Conservation (phyloP, 495 filamentous ascomycete genomes). For the Penicillium turbatum region DNA sequence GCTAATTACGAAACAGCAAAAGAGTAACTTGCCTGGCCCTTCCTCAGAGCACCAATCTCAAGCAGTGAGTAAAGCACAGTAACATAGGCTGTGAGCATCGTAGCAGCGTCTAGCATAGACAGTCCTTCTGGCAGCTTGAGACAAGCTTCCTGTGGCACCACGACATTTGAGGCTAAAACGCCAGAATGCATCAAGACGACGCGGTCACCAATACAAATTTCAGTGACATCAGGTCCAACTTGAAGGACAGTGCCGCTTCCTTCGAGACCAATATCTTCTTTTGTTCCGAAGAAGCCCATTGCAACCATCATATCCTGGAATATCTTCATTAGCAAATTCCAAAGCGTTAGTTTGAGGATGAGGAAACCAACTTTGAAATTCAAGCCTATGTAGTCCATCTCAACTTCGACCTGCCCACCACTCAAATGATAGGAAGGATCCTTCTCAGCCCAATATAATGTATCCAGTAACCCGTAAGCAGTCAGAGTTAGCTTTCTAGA, state of each 20-base stretch:
- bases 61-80: constrained; percentile 29
- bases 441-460: constrained; percentile 22
- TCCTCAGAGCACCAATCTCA: constrained; percentile 11
- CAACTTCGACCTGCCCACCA: constrained; percentile 30
- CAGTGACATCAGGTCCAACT: constrained; percentile 20
- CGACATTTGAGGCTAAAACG: not conserved
- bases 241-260: constrained; percentile 8
- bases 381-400: constrained; percentile 37
- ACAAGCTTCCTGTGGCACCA: constrained; percentile 10
- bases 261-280: constrained; percentile 9
- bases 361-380: constrained; percentile 36
- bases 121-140: constrained; percentile 25
- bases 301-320: constrained; percentile 25
- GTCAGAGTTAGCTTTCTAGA: not conserved
- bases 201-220: constrained; percentile 35
- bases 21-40: constrained; percentile 16
- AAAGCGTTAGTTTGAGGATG: no score
- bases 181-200: constrained; percentile 25
- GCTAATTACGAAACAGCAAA: not conserved
- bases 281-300: constrained; percentile 4
- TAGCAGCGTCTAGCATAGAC: constrained; percentile 28
- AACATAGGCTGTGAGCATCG: constrained; percentile 21
- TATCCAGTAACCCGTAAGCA: constrained; percentile 22
- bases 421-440: not conserved
- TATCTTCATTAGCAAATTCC: not conserved